These are phyloP conservation scores for Naganishia kalamii DNA, from an alignment of 768 basidiomycete genomes.

Conservation along the genomic window DNA sequence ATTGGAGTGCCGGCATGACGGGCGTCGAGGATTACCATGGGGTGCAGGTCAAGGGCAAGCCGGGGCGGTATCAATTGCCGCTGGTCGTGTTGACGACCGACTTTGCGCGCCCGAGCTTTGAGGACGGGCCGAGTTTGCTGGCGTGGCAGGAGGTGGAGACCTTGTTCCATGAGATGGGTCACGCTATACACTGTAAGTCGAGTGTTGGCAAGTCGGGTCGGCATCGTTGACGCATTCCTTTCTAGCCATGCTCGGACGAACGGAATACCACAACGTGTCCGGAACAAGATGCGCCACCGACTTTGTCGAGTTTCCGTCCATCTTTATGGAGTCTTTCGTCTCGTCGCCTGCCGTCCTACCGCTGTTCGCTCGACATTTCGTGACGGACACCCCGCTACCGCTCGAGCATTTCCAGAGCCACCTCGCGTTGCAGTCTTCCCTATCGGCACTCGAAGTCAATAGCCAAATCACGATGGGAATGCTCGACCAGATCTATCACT, in stretches of 20 bases:
- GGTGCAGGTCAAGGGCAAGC: constrained; percentile 57
- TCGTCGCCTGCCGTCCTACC: constrained; percentile 74
- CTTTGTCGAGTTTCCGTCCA: constrained; percentile 94
- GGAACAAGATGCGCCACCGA: constrained; percentile 97
- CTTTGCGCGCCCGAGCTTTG: constrained; percentile 60
- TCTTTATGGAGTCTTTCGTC: constrained; percentile 97
- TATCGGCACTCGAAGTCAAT: constrained; percentile 70
- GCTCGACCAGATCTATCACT: constrained; percentile 86
- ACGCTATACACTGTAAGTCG: constrained; percentile 96
- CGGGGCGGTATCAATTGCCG: constrained; percentile 77
- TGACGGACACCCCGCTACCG: constrained; percentile 46
- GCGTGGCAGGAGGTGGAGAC: constrained; percentile 92
- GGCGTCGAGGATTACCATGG: constrained; percentile 41
- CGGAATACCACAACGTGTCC: constrained; percentile 94
- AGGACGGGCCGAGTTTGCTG: constrained; percentile 64
- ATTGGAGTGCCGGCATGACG: constrained; percentile 27
- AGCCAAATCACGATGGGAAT: constrained; percentile 81
- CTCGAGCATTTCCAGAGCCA: constrained; percentile 41
- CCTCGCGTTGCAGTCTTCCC: constrained; percentile 34
- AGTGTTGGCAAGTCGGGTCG: neutral
- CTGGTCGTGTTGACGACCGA: constrained; percentile 86
- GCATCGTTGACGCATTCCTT: neutral
- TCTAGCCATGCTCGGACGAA: constrained; percentile 94
- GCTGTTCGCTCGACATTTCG: constrained; percentile 52
- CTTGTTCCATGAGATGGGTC: constrained; percentile 97